These are phyloP conservation scores for Pythium angustatum DNA, from an alignment of 352 stramenopile genomes.

Conservation along the genomic window DNA sequence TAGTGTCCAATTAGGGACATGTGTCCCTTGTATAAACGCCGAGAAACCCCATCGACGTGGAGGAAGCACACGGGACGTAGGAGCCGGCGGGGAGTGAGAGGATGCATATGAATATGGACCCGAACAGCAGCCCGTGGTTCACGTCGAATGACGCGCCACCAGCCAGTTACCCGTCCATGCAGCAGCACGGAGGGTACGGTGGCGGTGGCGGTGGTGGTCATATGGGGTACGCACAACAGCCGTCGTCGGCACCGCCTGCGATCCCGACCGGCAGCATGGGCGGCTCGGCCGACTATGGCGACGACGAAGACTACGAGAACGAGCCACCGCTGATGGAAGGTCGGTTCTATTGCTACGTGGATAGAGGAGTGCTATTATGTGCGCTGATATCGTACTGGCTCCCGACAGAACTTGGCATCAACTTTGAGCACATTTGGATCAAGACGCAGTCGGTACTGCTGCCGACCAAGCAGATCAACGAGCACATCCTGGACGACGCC, in stretches of 20 bases:
- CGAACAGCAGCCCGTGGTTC: conserved; percentile 71
- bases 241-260: conserved; percentile 26
- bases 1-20: conserved; percentile 11
- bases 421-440: conserved; percentile 96
- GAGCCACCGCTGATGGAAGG: conserved; percentile 96
- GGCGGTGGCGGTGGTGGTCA: conserved; percentile 25
- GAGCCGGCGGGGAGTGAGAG: conserved; percentile 1
- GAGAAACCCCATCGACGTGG: background rate
- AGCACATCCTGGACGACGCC: conserved; percentile 89
- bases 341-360: conserved; percentile 13
- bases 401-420: conserved; percentile 96
- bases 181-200: conserved; percentile 1
- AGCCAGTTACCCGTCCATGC: conserved; percentile 39
- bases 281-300: conserved; percentile 14
- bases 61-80: background rate
- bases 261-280: conserved; percentile 23
- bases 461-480: conserved; percentile 89
- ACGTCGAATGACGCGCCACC: conserved; percentile 40
- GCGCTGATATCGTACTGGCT: background rate
- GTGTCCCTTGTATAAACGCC: conserved; percentile 6
- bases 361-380: background rate
- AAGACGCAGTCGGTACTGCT: conserved; percentile 97
- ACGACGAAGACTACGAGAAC: conserved; percentile 93
- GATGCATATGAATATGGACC: conserved; percentile 86
- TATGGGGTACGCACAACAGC: conserved; percentile 32